These are phyloP conservation scores for Aspergillus costaricaensis DNA, from an alignment of 2,329 filamentous ascomycete genomes.

Conservation along the genomic window DNA sequence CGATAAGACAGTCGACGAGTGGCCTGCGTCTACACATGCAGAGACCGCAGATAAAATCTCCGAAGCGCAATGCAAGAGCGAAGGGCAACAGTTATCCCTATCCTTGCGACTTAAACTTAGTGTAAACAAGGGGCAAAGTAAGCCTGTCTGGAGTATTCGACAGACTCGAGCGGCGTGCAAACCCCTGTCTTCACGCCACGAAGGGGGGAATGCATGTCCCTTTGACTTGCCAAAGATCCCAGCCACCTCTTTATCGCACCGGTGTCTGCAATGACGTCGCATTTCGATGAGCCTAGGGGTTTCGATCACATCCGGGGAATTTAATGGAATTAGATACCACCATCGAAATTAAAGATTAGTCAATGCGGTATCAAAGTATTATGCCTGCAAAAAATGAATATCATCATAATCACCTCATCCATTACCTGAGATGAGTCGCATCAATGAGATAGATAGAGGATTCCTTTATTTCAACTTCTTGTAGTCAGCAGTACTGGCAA, in stretches of 20 bases:
- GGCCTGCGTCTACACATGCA: too few relatives aligned
- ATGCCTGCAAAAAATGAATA: background rate
- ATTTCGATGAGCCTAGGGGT: background rate
- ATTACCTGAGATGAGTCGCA: background rate
- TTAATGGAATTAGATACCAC: background rate
- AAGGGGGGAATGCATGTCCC: slow-evolving; percentile 4
- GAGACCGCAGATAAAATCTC: too few relatives aligned
- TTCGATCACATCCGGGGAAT: background rate
- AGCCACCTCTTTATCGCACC: background rate
- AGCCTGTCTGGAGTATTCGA: background rate
- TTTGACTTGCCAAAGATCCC: background rate
- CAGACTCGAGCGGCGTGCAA: background rate
- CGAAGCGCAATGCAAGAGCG: background rate
- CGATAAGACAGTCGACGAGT: background rate
- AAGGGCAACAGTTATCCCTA: background rate
- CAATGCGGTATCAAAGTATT: background rate
- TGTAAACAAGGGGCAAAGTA: background rate
- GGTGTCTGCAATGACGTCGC: background rate
- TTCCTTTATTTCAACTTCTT: too few relatives aligned
- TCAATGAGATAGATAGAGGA: too few relatives aligned
- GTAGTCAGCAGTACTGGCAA: background rate
- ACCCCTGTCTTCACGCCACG: slow-evolving; percentile 2
- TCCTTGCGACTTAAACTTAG: background rate
- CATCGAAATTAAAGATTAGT: background rate
- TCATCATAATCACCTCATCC: background rate